These are phyloP conservation scores for Sugiyamaella paludigena DNA, from an alignment of 1,139 yeast genomes.

Conservation along the genomic window DNA sequence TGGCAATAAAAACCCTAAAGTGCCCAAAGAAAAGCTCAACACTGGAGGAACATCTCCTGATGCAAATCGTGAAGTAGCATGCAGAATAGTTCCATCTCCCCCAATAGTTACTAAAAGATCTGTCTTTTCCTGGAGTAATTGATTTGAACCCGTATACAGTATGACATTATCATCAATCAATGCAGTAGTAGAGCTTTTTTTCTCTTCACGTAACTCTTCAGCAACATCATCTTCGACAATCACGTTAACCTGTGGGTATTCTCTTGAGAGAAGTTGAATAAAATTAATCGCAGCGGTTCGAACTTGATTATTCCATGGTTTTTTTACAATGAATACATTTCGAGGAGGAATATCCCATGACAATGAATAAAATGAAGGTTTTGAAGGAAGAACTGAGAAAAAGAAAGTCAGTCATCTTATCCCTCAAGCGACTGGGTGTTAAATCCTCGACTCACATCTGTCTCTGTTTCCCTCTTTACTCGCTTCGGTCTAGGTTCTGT, in stretches of 20 bases:
- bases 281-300: conserved; percentile 65
- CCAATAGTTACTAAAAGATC: conserved; percentile 85
- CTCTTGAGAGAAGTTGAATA: conserved; percentile 51
- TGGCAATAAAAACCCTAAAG: conserved; percentile 86
- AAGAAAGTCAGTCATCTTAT: neutral
- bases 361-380: conserved; percentile 24
- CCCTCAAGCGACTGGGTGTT: no score
- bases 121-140: conserved; percentile 53
- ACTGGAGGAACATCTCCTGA: conserved; percentile 72
- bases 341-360: conserved; percentile 45
- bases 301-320: conserved; percentile 73
- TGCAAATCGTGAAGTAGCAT: conserved; percentile 63
- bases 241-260: conserved; percentile 69
- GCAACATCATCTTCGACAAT: conserved; percentile 76
- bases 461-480: no score
- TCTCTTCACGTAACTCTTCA: conserved; percentile 54
- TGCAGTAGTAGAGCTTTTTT: conserved; percentile 29
- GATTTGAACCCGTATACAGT: conserved; percentile 45
- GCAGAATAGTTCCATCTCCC: conserved; percentile 91
- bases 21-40: conserved; percentile 84
- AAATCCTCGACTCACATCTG: no score
- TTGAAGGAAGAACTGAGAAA: conserved; percentile 6
- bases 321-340: conserved; percentile 76
- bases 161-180: conserved; percentile 23
- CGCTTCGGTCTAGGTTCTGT: no score